phyloP scores from a whole-genome alignment of 2,329 filamentous ascomycete species.

The Exophiala sp. region DNA sequence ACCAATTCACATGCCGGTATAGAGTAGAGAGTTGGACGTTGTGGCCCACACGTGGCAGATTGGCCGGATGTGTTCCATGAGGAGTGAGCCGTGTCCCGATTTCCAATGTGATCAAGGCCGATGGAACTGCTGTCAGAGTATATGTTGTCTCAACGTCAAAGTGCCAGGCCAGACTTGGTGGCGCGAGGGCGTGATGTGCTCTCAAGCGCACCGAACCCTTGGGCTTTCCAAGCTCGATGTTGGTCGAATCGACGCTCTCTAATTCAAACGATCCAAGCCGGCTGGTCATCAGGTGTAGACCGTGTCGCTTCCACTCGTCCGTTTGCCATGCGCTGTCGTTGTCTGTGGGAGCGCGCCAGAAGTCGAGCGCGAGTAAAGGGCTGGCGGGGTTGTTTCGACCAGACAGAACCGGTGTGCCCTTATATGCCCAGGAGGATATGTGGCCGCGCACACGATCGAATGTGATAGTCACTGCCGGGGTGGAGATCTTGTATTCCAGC shows the following conservation, averaged over 20 bases:
- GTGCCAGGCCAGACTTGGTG: constrained; percentile 58
- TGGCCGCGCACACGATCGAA: constrained; percentile 15
- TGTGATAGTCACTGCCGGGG: constrained; percentile 4
- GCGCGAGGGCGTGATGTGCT: constrained; percentile 40
- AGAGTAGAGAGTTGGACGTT: constrained; percentile 47
- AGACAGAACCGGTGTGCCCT: constrained; percentile 6
- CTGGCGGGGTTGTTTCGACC: neutral
- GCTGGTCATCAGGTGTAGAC: constrained; percentile 25
- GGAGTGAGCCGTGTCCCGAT: constrained; percentile 12
- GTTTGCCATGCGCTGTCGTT: constrained; percentile 31
- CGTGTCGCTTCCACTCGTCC: constrained; percentile 30
- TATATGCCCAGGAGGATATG: constrained; percentile 8
- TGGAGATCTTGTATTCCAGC: constrained; percentile 9
- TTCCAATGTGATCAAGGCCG: constrained; percentile 1
- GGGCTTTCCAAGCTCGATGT: neutral
- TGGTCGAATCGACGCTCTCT: neutral
- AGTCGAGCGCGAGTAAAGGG: constrained; percentile 23
- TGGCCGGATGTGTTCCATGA: constrained; percentile 7
- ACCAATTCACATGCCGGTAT: constrained; percentile 52
- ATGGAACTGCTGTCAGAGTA: constrained; percentile 2
- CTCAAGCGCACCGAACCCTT: constrained; percentile 40
- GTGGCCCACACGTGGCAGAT: constrained; percentile 57
- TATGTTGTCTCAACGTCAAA: constrained; percentile 38
- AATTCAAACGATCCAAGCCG: constrained; percentile 18
- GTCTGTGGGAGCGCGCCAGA: constrained; percentile 34